These are phyloP conservation scores for Thuidium tamariscinum DNA, from an alignment of 225 moss, liverwort and hornwort species.

Conservation along the genomic window DNA sequence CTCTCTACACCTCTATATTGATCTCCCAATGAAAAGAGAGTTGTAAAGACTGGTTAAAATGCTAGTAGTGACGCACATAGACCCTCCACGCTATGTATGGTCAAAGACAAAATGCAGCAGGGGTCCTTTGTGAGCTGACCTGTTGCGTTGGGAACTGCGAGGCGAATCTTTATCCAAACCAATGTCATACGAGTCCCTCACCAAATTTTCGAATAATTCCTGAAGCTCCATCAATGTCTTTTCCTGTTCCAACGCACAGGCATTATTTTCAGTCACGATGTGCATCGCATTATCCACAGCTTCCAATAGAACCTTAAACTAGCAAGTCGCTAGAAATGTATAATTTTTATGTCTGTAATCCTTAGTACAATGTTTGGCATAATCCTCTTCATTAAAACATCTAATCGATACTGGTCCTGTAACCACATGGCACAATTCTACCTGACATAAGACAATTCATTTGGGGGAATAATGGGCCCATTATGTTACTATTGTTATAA, in stretches of 20 bases:
- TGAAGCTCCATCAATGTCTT: constrained; percentile 38
- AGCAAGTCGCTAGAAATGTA: background rate
- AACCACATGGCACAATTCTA: background rate
- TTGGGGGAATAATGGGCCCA: background rate
- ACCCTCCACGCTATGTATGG: background rate
- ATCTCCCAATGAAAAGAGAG: background rate
- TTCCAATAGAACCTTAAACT: background rate
- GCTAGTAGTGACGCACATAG: background rate
- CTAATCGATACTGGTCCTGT: background rate
- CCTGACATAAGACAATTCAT: background rate
- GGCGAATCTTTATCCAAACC: constrained; percentile 28
- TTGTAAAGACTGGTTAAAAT: background rate
- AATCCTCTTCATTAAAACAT: background rate
- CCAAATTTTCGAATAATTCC: constrained; percentile 29
- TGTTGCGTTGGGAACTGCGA: constrained; percentile 32
- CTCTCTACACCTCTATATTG: background rate
- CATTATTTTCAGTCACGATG: background rate
- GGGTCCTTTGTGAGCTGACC: background rate
- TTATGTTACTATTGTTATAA: background rate
- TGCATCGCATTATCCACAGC: background rate
- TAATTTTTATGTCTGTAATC: background rate
- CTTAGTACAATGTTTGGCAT: background rate
- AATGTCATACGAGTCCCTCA: constrained; percentile 27
- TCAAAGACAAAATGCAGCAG: background rate
- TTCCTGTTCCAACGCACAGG: constrained; percentile 26